phyloP scores from a whole-genome alignment of 768 basidiomycete species.

The Mycena albidolilacea region DNA sequence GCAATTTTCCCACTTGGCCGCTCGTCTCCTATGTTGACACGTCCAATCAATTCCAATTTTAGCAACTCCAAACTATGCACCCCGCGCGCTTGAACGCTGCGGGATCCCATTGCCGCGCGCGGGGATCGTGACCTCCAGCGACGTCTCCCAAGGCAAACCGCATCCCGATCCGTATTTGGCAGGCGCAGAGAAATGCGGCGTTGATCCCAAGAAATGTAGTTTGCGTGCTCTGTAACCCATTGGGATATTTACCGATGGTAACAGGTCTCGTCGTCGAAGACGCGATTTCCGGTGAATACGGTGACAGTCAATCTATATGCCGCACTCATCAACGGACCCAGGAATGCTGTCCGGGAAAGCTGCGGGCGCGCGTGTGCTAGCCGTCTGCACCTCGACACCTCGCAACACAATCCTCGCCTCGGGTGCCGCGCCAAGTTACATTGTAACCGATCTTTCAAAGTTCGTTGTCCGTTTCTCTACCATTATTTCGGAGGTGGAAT shows the following conservation, averaged over 20 bases:
- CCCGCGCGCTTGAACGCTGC: constrained; percentile 75
- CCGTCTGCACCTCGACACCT: constrained; percentile 86
- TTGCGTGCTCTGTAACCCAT: constrained; percentile 36
- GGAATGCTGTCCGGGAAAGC: constrained; percentile 51
- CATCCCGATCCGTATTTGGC: constrained; percentile 89
- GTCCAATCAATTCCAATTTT: background rate
- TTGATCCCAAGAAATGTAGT: constrained; percentile 68
- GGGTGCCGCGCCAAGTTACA: constrained; percentile 72
- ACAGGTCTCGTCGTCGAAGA: constrained; percentile 91
- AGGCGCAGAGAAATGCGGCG: constrained; percentile 75
- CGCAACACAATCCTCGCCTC: constrained; percentile 66
- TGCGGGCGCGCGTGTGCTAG: constrained; percentile 83
- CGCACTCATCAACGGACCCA: background rate
- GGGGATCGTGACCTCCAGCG: constrained; percentile 82
- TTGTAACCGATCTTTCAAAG: constrained; percentile 80
- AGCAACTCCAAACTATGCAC: constrained; percentile 85
- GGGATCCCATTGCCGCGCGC: constrained; percentile 70
- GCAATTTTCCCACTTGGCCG: constrained; percentile 6
- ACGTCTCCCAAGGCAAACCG: constrained; percentile 85
- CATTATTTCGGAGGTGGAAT: background rate
- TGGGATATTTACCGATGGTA: background rate
- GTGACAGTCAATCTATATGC: constrained; percentile 43
- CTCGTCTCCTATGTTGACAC: background rate
- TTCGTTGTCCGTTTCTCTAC: constrained; percentile 49
- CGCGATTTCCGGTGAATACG: constrained; percentile 86